Evolutionary conservation across 768 basidiomycete species (phyloP).

Genomic region (Gautieria morchelliformis): DNA sequence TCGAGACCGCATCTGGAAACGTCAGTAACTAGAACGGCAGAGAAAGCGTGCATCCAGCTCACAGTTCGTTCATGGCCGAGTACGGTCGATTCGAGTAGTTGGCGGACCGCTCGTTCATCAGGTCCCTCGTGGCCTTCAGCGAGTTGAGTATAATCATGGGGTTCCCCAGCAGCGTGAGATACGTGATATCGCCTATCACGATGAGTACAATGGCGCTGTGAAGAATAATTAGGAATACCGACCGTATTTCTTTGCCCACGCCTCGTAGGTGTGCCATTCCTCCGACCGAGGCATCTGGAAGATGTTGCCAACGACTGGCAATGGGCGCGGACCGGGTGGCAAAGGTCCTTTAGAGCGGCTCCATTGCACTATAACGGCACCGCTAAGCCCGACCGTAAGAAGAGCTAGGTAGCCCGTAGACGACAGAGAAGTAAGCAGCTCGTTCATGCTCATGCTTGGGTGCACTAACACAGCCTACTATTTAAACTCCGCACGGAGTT

Average conservation of each 20-base stretch:
- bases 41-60: background rate
- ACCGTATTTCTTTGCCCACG: conserved; percentile 10
- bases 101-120: conserved; percentile 12
- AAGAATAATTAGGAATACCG: background rate
- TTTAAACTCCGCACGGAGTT: no score
- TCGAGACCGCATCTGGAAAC: background rate
- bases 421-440: background rate
- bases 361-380: background rate
- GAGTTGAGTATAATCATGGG: conserved; percentile 10
- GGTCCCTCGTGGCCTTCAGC: conserved; percentile 7
- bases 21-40: background rate
- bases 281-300: conserved; percentile 8
- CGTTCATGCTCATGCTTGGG: background rate
- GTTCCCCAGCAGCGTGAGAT: conserved; percentile 6
- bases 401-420: background rate
- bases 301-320: conserved; percentile 5
- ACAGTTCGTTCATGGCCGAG: conserved; percentile 1
- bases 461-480: background rate
- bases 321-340: conserved; percentile 9
- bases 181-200: conserved; percentile 5
- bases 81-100: conserved; percentile 15
- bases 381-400: background rate
- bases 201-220: background rate
- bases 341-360: background rate
- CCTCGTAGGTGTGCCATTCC: conserved; percentile 9